Evolutionary conservation across 768 basidiomycete species (phyloP), one percentile per base, ranked within the genome.

Genomic region (Suillus discolor): DNA sequence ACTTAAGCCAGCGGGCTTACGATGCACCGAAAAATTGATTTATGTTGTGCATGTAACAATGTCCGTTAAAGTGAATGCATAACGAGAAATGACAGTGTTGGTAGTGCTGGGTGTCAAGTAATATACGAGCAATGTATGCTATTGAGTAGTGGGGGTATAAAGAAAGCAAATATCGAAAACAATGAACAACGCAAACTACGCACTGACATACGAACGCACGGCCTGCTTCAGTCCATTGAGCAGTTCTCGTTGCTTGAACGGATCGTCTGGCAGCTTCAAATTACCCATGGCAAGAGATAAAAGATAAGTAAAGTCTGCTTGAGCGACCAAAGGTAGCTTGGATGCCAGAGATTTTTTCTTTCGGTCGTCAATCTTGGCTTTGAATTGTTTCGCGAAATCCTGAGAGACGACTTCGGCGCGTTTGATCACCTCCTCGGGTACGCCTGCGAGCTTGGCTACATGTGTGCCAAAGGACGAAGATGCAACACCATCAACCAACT

Each of bases 391-490:
- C 1, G 94, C 93, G 73, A 96, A 96, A 71, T 93, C 89, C 62
- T 86, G 86, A 16, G 96, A 97, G 57, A 99, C 87, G 31, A 86
- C 77, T 69, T 96, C 94, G 5, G 97, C 97, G 4, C 97, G 88
- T 66, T 91, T 83, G 47, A 99, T 94, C 18, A 99, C 93, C 9
- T 85, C 82, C 16, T 83, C 74, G 1, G 96, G 95, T 0, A 99
- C 94, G 6, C 97, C 97, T 4, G 97, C 97, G 54, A 99, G 84
- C 70, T 90, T 92, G 36, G 97, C 97, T 51, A 99, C 97, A 73
- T 97, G 95, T 1, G 95, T 95, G 11, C 94, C 95, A 71, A 96
- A 96, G 0, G 94, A 95, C 20, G 91, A 93, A 41, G 88, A 86
- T 0, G 94, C 93, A n/a, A 88, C 89, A 16, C 93, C 93, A 38